Conservation (phyloP, 345 rosid species). For the Dimocarpus longan region DNA sequence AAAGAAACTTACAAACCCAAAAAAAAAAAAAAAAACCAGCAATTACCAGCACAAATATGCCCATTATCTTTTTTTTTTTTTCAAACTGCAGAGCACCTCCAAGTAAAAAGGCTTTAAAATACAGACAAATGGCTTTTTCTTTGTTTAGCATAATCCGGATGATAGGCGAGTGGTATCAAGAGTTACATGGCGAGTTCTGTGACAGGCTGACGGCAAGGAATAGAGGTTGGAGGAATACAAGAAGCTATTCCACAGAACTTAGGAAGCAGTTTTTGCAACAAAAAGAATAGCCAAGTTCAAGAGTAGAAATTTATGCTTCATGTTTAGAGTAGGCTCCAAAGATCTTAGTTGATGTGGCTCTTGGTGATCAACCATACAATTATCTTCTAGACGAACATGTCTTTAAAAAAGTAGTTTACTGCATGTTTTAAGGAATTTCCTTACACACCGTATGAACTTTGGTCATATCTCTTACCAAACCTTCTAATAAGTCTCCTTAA, state of each 20-base stretch:
- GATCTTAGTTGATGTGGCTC: background rate
- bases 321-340: background rate
- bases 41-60: background rate
- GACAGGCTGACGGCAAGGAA: background rate
- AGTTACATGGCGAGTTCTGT: background rate
- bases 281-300: background rate
- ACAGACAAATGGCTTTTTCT: background rate
- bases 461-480: background rate
- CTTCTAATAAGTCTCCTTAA: background rate
- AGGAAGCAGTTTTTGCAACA: background rate
- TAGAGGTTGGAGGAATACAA: too few species aligned
- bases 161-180: background rate
- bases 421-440: slow-evolving; percentile 1
- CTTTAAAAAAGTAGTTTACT: background rate
- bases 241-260: background rate
- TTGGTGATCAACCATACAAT: background rate
- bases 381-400: background rate
- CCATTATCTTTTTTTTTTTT: background rate
- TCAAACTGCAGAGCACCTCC: background rate
- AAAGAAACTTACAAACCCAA: background rate
- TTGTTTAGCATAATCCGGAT: background rate
- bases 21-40: background rate
- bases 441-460: background rate
- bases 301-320: background rate
- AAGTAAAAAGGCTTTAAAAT: background rate